Evolutionary conservation across 352 stramenopile genomes (phyloP).

Genomic region (Globisporangium camurandrum): DNA sequence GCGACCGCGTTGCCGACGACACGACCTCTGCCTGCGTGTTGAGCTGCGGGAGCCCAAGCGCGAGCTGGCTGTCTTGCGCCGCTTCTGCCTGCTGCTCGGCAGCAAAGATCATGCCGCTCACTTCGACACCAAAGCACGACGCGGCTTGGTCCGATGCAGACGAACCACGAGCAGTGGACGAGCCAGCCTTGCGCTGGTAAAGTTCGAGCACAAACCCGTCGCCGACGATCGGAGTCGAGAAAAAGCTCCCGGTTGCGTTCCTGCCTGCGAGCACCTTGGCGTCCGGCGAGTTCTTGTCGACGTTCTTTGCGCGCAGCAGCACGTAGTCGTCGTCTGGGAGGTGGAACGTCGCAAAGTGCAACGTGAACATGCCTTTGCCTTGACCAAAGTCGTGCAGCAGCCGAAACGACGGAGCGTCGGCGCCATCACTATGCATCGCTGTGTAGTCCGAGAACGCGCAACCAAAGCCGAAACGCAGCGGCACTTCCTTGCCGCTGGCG

Average conservation of each 20-base stretch:
- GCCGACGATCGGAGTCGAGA: constrained; percentile 34
- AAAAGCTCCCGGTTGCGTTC: constrained; percentile 50
- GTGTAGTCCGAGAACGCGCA: constrained; percentile 55
- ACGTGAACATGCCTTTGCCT: constrained; percentile 44
- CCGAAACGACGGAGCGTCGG: constrained; percentile 25
- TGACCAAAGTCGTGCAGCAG: constrained; percentile 38
- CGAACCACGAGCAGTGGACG: too few species aligned
- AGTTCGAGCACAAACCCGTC: constrained; percentile 43
- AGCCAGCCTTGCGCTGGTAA: constrained; percentile 8
- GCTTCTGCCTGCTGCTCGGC: constrained; percentile 23
- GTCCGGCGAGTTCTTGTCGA: constrained; percentile 8
- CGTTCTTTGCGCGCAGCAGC: constrained; percentile 26
- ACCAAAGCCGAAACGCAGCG: constrained; percentile 29
- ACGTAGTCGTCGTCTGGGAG: constrained; percentile 42
- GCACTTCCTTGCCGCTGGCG: constrained; percentile 9
- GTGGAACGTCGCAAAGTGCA: constrained; percentile 50
- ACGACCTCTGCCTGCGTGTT: constrained; percentile 6
- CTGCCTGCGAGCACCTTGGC: constrained; percentile 26
- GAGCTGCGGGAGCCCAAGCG: constrained; percentile 17
- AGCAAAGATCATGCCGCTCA: constrained; percentile 41
- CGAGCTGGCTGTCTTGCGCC: constrained; percentile 10
- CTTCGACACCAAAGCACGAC: constrained; percentile 44
- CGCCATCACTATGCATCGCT: constrained; percentile 11
- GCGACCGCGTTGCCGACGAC: background rate
- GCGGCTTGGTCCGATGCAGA: constrained; percentile 3